Base-by-base conservation (phyloP, 345 rosid species). In the Psidium guajava region DNA sequence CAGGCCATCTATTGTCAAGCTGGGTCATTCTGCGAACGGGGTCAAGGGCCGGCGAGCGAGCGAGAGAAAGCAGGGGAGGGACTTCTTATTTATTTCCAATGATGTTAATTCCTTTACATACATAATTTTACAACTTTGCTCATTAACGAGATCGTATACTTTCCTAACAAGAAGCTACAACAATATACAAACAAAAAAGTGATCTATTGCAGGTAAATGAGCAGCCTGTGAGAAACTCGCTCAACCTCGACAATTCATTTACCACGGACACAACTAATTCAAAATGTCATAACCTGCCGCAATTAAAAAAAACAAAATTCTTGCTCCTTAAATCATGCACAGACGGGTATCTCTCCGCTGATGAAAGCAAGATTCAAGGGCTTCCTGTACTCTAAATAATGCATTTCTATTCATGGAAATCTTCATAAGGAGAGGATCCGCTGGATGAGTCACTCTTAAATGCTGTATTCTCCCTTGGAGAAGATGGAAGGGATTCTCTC, bases 381-480 rank as follows among this genome's bases (percentile, higher is more conserved):
- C 47, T 36, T 69, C 80, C 20, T 69, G 47, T 36, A 36, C 59
- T 56, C 59, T 36, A 69, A 32, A 69, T 36, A 5, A 69, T 4
- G 25, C 80, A 69, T 18, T 36, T 69, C 57, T 24, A 80, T 16
- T 61, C 84, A 42, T 82, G 59, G 82, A 86, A 86, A 90, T 97
- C 99, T 90, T 96, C 98, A 21, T 90, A 96, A 24, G 98, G 94
- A 10, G 98, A 93, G 73, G 98, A 93, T 58, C 92, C 97, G 61
- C 97, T 88, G 22, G 98, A 97, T 56, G 93, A 92, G 85, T 96
- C 99, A 69, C 94, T 93, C 90, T 91, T 96, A 59, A 91, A 95
- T 32, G 92, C 88, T 73, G 94, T 89, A 61, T 90, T 83, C 85
- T 97, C 99, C 88, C 90, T 90, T 49, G 99, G 98, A 61, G 99